A percentile compares a stretch with the other conserved stretches of the same genome.
Evolutionary conservation across 2,329 filamentous ascomycete species (phyloP).

Genomic region (Fusarium hainanense): DNA sequence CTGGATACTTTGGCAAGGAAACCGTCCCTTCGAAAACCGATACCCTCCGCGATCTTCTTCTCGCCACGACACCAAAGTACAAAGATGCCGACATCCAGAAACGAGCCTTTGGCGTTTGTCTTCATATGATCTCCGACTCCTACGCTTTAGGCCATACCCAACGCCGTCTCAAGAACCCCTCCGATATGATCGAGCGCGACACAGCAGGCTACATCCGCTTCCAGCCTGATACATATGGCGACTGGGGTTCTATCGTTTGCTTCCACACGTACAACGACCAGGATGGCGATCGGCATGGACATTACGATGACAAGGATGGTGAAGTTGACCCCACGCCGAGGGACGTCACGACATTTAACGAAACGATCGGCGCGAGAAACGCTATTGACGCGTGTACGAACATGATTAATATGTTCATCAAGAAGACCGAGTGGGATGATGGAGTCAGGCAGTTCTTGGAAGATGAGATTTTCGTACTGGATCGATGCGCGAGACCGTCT

Average conservation of each 20-base stretch:
- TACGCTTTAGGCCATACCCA: slow-evolving; percentile 32
- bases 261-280: slow-evolving; percentile 28
- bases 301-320: slow-evolving; percentile 23
- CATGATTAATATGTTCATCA: slow-evolving; percentile 15
- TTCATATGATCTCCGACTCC: slow-evolving; percentile 31
- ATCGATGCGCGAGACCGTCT: slow-evolving; percentile 6
- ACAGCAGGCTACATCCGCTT: slow-evolving; percentile 24
- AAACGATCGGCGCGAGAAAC: slow-evolving; percentile 21
- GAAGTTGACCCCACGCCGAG: slow-evolving; percentile 10
- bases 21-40: slow-evolving; percentile 5
- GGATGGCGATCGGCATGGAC: slow-evolving; percentile 15
- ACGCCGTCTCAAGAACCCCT: slow-evolving; percentile 14
- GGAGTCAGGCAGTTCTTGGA: slow-evolving; percentile 17
- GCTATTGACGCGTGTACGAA: slow-evolving; percentile 9
- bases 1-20: neutral
- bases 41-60: slow-evolving; percentile 20
- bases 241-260: slow-evolving; percentile 23
- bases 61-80: slow-evolving; percentile 30
- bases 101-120: slow-evolving; percentile 27
- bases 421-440: slow-evolving; percentile 20
- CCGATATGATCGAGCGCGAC: slow-evolving; percentile 14
- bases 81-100: slow-evolving; percentile 3
- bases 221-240: slow-evolving; percentile 13
- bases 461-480: slow-evolving; percentile 18
- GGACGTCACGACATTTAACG: slow-evolving; percentile 22